Evolutionary conservation across 2,329 filamentous ascomycete species (phyloP).

Genomic region (Gliomastix tumulicola): DNA sequence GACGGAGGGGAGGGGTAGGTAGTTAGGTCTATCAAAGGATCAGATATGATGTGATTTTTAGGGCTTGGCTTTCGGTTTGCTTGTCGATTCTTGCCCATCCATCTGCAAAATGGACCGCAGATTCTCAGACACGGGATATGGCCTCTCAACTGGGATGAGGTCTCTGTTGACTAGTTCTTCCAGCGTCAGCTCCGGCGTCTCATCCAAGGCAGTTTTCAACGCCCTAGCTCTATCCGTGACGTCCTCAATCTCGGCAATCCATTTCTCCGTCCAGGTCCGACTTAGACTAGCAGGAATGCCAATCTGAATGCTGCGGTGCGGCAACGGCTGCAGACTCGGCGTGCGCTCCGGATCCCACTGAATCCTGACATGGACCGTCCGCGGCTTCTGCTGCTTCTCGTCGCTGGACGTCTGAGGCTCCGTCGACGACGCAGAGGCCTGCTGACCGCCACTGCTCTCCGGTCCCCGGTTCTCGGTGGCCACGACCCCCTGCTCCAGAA

Average conservation of each 20-base stretch:
- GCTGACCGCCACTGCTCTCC: constrained; percentile 1
- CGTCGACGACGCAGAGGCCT: background rate
- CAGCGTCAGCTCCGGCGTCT: constrained; percentile 21
- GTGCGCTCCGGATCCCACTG: constrained; percentile 60
- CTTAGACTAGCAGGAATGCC: constrained; percentile 43
- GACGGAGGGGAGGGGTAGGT: too few species aligned
- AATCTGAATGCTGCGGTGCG: constrained; percentile 53
- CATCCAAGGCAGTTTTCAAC: constrained; percentile 38
- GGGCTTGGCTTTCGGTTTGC: too few species aligned
- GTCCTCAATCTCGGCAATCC: constrained; percentile 49
- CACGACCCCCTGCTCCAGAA: constrained; percentile 31
- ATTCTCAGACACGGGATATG: constrained; percentile 30
- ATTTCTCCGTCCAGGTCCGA: constrained; percentile 37
- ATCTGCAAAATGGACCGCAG: too few species aligned
- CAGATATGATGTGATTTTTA: too few species aligned
- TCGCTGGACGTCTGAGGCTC: constrained; percentile 12
- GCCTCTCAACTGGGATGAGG: constrained; percentile 35
- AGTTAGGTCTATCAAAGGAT: too few species aligned
- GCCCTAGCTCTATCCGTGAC: constrained; percentile 45
- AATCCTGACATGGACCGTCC: too few species aligned
- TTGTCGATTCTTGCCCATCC: too few species aligned
- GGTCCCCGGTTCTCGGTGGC: constrained; percentile 13
- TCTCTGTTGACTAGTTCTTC: constrained; percentile 27
- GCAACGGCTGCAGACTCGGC: constrained; percentile 32
- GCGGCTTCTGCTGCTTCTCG: too few species aligned